phyloP scores from a whole-genome alignment of 441 rosid species.

The Melastoma candidum region DNA sequence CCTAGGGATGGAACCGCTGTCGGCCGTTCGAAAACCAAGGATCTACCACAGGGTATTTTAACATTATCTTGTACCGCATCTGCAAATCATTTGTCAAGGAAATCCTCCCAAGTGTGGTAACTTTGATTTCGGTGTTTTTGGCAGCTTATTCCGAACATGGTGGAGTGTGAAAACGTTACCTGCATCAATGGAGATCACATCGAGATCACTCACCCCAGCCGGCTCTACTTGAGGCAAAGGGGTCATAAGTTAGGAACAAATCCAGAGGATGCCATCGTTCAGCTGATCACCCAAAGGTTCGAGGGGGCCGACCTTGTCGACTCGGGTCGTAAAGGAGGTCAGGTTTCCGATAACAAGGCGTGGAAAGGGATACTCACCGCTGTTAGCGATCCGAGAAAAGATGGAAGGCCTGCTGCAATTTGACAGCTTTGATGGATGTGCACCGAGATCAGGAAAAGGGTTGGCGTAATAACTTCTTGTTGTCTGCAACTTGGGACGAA shows the following conservation, averaged over 20 bases:
- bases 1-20: conserved; percentile 59
- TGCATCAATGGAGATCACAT: conserved; percentile 64
- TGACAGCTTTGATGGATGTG: conserved; percentile 16
- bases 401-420: conserved; percentile 78
- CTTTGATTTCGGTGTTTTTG: conserved; percentile 6
- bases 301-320: conserved; percentile 12
- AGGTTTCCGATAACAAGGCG: conserved; percentile 12
- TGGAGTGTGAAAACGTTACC: conserved; percentile 62
- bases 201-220: conserved; percentile 41
- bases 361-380: conserved; percentile 60
- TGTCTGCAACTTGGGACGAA: no score
- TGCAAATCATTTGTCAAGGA: neutral
- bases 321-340: conserved; percentile 26
- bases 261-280: conserved; percentile 63
- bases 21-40: conserved; percentile 76
- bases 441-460: no score
- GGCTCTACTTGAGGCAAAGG: conserved; percentile 41
- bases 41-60: conserved; percentile 53
- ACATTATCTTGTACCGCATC: neutral
- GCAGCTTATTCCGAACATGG: conserved; percentile 70
- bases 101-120: neutral
- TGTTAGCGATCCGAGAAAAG: conserved; percentile 83
- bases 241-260: conserved; percentile 44
- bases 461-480: no score
- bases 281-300: conserved; percentile 55